Percentiles rank a stretch among this genome's conserved stretches.
phyloP scores from a whole-genome alignment of 2,329 filamentous ascomycete species.

The Clonostachys rhizophaga region DNA sequence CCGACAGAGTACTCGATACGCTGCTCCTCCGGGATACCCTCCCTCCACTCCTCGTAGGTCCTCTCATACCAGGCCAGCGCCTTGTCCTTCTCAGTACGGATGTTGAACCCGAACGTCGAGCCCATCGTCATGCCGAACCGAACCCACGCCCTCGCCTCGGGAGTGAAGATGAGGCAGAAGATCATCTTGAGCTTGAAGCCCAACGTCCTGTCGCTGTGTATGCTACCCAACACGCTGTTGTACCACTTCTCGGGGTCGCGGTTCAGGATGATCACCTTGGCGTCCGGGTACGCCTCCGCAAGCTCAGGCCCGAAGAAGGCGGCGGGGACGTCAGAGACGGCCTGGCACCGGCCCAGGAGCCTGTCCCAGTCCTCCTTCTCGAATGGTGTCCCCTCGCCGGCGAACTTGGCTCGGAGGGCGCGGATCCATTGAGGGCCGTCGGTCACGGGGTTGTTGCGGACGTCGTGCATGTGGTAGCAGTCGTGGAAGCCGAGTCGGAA shows the following conservation, averaged over 20 bases:
- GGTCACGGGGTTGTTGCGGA: slow-evolving; percentile 14
- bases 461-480: slow-evolving; percentile 27
- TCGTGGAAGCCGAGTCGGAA: slow-evolving; percentile 26
- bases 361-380: slow-evolving; percentile 37
- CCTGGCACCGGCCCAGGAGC: slow-evolving; percentile 39
- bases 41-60: slow-evolving; percentile 27
- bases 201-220: slow-evolving; percentile 9
- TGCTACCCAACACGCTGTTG: slow-evolving; percentile 15
- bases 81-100: slow-evolving; percentile 24
- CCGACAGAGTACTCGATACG: slow-evolving; percentile 23
- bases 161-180: slow-evolving; percentile 20
- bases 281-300: slow-evolving; percentile 24
- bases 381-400: slow-evolving; percentile 16
- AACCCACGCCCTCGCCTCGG: slow-evolving; percentile 11
- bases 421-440: slow-evolving; percentile 19
- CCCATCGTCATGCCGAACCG: slow-evolving; percentile 18
- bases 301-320: slow-evolving; percentile 40
- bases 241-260: slow-evolving; percentile 33
- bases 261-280: slow-evolving; percentile 31
- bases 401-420: slow-evolving; percentile 24
- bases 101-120: slow-evolving; percentile 18
- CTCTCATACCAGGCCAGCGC: slow-evolving; percentile 28
- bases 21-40: slow-evolving; percentile 21
- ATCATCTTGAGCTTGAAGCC: slow-evolving; percentile 10
- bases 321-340: slow-evolving; percentile 50